These are phyloP conservation scores for Scortechinia acanthostroma DNA, from an alignment of 2,329 filamentous ascomycete species.

Conservation along the genomic window DNA sequence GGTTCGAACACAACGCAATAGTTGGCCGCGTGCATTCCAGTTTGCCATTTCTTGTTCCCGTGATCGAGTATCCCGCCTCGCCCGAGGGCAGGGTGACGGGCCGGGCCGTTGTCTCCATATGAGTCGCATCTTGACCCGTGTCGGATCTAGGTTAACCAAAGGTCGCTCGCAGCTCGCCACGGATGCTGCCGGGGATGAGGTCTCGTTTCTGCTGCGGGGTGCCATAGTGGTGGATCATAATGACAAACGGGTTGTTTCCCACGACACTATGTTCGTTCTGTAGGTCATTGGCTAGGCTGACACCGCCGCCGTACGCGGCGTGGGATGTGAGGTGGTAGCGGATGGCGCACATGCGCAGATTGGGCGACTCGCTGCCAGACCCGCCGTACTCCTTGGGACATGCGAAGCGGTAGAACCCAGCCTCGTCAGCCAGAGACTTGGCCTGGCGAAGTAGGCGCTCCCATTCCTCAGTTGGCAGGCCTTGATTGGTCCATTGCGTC, in stretches of 20 bases:
- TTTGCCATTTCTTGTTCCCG: constrained; percentile 61
- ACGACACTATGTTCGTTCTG: constrained; percentile 58
- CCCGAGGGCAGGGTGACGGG: constrained; percentile 30
- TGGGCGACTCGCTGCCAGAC: constrained; percentile 31
- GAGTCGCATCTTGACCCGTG: constrained; percentile 56
- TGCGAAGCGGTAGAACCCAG: constrained; percentile 52
- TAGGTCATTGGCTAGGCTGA: constrained; percentile 55
- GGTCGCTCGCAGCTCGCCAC: constrained; percentile 44
- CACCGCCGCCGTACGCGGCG: constrained; percentile 29
- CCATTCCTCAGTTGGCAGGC: constrained; percentile 50
- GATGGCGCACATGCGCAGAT: constrained; percentile 58
- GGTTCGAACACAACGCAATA: constrained; percentile 57
- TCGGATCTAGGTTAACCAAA: constrained; percentile 56
- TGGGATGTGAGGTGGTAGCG: constrained; percentile 52
- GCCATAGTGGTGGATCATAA: constrained; percentile 57
- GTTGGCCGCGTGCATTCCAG: constrained; percentile 52
- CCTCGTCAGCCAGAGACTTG: constrained; percentile 41
- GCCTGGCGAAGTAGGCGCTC: constrained; percentile 41
- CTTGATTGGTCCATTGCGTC: constrained; percentile 50
- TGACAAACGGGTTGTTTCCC: constrained; percentile 53
- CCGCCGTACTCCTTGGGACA: constrained; percentile 34
- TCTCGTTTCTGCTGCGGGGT: constrained; percentile 40
- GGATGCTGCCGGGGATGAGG: constrained; percentile 41
- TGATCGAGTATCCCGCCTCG: constrained; percentile 39
- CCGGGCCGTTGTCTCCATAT: constrained; percentile 46